Percentiles rank a stretch among this genome's conserved stretches.
phyloP scores from a whole-genome alignment of 2,329 filamentous ascomycete genomes.

The Aspergillus sp. region DNA sequence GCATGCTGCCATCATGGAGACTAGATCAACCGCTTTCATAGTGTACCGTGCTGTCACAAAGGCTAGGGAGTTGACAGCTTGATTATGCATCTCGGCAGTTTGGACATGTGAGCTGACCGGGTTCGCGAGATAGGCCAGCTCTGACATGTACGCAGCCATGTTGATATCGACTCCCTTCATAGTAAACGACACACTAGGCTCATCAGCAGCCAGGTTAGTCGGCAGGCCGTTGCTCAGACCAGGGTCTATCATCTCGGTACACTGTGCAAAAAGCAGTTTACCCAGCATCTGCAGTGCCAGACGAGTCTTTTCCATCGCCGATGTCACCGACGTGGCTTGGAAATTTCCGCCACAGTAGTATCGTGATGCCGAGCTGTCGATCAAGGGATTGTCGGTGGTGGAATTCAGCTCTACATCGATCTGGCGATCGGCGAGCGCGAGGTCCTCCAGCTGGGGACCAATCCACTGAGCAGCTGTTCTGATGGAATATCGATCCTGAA shows the following conservation, averaged over 20 bases:
- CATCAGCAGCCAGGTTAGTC: conserved; percentile 60
- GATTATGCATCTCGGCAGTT: conserved; percentile 66
- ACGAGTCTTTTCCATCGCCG: conserved; percentile 62
- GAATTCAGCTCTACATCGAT: conserved; percentile 63
- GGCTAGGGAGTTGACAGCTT: conserved; percentile 65
- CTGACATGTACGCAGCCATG: conserved; percentile 61
- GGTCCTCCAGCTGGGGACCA: conserved; percentile 63
- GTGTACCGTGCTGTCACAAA: conserved; percentile 59
- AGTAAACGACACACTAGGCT: conserved; percentile 57
- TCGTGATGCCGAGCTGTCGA: conserved; percentile 45
- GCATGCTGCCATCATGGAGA: conserved; percentile 56
- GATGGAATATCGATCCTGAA: conserved; percentile 64
- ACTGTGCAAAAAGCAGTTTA: conserved; percentile 44
- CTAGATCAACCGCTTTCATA: conserved; percentile 54
- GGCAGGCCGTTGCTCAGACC: conserved; percentile 58
- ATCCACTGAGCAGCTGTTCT: conserved; percentile 67
- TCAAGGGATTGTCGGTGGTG: conserved; percentile 64
- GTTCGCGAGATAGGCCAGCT: conserved; percentile 61
- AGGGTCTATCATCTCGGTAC: conserved; percentile 62
- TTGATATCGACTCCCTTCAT: conserved; percentile 66
- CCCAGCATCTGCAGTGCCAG: conserved; percentile 51
- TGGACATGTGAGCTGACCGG: conserved; percentile 63
- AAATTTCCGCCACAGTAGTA: conserved; percentile 65
- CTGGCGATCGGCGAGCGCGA: conserved; percentile 57
- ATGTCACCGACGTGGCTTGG: conserved; percentile 61